Conservation (phyloP, 2,329 filamentous ascomycete species). For the Penicillium decumbens region DNA sequence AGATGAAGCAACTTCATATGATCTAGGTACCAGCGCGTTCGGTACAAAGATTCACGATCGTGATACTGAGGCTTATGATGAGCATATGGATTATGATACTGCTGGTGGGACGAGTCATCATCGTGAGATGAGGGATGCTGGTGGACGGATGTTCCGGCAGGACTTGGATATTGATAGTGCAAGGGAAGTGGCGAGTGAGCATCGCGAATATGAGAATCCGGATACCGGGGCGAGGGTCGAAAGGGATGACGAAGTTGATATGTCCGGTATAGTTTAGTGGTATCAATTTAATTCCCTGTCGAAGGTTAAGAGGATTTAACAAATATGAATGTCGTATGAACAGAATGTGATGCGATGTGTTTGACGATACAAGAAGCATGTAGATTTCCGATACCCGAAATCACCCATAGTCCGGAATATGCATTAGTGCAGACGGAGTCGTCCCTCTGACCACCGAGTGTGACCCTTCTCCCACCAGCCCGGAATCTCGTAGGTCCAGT, state of each 20-base stretch:
- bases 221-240: conserved; percentile 15
- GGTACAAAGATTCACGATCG: conserved; percentile 14
- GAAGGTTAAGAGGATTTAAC: not conserved
- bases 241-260: conserved; percentile 16
- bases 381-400: not conserved
- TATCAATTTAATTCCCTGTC: not conserved
- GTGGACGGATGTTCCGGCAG: conserved; percentile 3
- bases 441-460: conserved; percentile 28
- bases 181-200: conserved; percentile 5
- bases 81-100: conserved; percentile 16
- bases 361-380: not conserved
- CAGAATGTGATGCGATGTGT: not conserved
- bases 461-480: conserved; percentile 22
- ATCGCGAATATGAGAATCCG: conserved; percentile 19
- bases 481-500: conserved; percentile 59
- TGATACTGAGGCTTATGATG: conserved; percentile 15
- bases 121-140: conserved; percentile 6
- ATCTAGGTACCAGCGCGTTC: conserved; percentile 9
- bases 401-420: not conserved
- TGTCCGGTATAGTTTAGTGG: conserved; percentile 8
- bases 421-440: conserved; percentile 24
- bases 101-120: conserved; percentile 10
- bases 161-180: conserved; percentile 13
- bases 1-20: conserved; percentile 9
- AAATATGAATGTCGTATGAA: not conserved